Evolutionary conservation across 495 filamentous ascomycete species (phyloP).

Genomic region (Recurvomyces mirabilis): DNA sequence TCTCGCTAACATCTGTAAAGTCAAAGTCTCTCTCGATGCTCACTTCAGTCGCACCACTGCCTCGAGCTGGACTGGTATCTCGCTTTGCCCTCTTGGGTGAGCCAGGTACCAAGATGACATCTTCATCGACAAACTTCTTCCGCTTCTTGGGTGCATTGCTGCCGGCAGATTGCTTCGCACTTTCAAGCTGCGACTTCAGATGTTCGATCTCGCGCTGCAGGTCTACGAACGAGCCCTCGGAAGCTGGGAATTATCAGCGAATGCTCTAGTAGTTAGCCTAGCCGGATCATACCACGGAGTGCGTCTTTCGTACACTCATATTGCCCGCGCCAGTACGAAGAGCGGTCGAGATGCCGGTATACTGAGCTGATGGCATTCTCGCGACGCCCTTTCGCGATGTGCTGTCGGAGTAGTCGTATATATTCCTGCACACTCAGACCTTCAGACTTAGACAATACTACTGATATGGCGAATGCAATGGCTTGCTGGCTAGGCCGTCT

Average conservation of each 20-base stretch:
- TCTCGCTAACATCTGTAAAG: constrained; percentile 12
- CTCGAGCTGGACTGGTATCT: background rate
- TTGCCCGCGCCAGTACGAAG: constrained; percentile 17
- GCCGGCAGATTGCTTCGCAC: constrained; percentile 2
- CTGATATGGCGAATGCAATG: constrained; percentile 20
- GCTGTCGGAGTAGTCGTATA: constrained; percentile 17
- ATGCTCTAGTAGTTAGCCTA: too few relatives aligned
- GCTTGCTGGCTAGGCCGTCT: constrained; percentile 9
- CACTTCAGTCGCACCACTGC: background rate
- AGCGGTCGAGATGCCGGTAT: constrained; percentile 20
- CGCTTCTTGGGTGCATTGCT: constrained; percentile 9
- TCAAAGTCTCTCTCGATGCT: constrained; percentile 5
- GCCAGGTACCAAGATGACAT: constrained; percentile 11
- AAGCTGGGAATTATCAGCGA: too few relatives aligned
- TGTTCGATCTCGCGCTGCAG: constrained; percentile 9
- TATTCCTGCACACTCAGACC: constrained; percentile 19
- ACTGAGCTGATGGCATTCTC: constrained; percentile 12
- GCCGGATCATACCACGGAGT: too few relatives aligned
- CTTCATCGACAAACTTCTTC: constrained; percentile 14
- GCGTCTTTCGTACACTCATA: constrained; percentile 9
- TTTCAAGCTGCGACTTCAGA: constrained; percentile 10
- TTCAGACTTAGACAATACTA: constrained; percentile 16
- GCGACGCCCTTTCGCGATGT: constrained; percentile 18
- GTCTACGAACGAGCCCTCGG: too few relatives aligned
- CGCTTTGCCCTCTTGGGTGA: constrained; percentile 12